Conservation (phyloP, 2,329 filamentous ascomycete species). For the Colletotrichum echinochloae region DNA sequence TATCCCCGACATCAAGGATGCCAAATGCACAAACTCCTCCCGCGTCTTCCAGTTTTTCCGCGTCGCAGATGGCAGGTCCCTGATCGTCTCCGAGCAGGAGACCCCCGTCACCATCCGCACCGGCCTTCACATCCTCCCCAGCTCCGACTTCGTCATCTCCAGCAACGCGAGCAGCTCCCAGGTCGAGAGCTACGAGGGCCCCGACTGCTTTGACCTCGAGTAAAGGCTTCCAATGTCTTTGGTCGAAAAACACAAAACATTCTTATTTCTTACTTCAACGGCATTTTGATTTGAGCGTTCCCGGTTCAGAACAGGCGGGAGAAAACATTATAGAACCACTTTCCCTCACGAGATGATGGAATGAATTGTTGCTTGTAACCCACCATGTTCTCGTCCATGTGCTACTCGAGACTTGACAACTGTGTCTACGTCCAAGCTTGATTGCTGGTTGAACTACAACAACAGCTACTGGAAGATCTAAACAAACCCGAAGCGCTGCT, state of each 20-base stretch:
- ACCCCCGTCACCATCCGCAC: conserved; percentile 44
- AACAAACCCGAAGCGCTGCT: too few relatives aligned
- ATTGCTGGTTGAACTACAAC: too few relatives aligned
- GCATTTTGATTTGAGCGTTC: not conserved
- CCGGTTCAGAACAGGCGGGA: not conserved
- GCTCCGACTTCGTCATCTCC: conserved; percentile 43
- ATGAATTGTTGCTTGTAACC: not conserved
- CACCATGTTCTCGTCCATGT: not conserved
- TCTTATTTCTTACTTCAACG: not conserved
- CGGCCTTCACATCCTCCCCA: conserved; percentile 46
- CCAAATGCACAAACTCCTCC: conserved; percentile 46
- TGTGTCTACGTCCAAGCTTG: too few relatives aligned
- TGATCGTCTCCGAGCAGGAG: conserved; percentile 47
- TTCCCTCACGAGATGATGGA: not conserved
- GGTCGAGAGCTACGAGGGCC: conserved; percentile 48
- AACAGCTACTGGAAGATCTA: too few relatives aligned
- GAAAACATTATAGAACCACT: not conserved
- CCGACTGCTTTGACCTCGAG: conserved; percentile 37
- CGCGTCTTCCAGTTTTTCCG: conserved; percentile 47
- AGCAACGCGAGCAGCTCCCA: conserved; percentile 46
- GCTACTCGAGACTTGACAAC: not conserved
- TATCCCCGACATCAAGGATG: conserved; percentile 49
- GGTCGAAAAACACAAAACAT: rapidly evolving
- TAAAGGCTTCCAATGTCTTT: not conserved
- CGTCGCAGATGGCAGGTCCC: conserved; percentile 43